phyloP scores from a whole-genome alignment of 371 early-diverging fungal species.

The Batrachochytrium dendrobatidis region DNA sequence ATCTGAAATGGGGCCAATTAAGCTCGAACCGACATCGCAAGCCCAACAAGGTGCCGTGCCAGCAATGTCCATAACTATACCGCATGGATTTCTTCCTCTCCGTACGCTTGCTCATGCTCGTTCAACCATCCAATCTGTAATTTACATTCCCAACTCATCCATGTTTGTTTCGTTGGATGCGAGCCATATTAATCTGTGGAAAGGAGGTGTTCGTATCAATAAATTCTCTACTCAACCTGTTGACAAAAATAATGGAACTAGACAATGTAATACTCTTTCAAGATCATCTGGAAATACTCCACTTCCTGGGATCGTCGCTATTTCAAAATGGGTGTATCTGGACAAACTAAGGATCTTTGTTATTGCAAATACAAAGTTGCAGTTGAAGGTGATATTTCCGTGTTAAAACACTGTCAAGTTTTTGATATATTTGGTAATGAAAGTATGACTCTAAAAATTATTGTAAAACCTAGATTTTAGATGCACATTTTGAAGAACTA shows the following conservation, averaged over 20 bases:
- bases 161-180: constrained; percentile 1
- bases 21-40: neutral
- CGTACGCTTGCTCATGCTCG: constrained; percentile 9
- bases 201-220: constrained; percentile 3
- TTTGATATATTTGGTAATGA: neutral
- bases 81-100: constrained; percentile 13
- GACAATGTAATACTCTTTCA: no score
- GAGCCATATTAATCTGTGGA: constrained; percentile 4
- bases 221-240: neutral
- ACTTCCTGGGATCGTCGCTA: neutral
- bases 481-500: constrained; percentile 18
- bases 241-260: neutral
- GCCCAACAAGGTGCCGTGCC: neutral
- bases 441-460: neutral
- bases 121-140: constrained; percentile 8
- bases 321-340: constrained; percentile 7
- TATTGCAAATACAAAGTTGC: constrained; percentile 3
- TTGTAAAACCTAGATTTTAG: constrained; percentile 13
- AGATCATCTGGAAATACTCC: neutral
- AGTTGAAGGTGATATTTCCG: constrained; percentile 12
- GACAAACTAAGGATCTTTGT: constrained; percentile 7
- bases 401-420: no score
- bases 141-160: neutral
- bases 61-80: constrained; percentile 11
- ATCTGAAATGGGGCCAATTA: neutral